A percentile compares a stretch with the other conserved stretches of the same genome.
phyloP scores from a whole-genome alignment of 2,329 filamentous ascomycete genomes.

The Zasmidium citrigriseum region DNA sequence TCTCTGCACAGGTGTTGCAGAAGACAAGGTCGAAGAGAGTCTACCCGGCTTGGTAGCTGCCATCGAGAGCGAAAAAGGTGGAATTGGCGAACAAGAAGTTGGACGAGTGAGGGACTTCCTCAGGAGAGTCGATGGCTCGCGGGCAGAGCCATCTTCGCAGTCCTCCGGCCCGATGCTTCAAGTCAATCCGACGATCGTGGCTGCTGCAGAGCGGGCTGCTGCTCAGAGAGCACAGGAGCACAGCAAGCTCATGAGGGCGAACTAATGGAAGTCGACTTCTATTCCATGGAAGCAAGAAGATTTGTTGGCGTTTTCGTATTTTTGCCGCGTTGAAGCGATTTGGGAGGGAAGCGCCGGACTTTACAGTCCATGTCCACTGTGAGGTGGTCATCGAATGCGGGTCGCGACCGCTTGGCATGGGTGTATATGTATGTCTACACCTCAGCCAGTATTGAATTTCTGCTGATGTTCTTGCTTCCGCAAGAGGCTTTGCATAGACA shows the following conservation, averaged over 20 bases:
- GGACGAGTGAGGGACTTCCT: conserved; percentile 77
- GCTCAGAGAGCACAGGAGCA: conserved; percentile 4
- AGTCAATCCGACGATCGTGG: conserved; percentile 14
- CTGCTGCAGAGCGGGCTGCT: conserved; percentile 10
- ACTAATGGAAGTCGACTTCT: background rate
- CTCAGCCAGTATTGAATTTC: too few relatives aligned
- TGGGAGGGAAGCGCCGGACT: background rate
- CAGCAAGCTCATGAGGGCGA: background rate
- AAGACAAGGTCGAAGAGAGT: conserved; percentile 76
- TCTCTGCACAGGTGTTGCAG: conserved; percentile 78
- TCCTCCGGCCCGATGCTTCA: conserved; percentile 5
- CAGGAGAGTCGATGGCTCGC: conserved; percentile 67
- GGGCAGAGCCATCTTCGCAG: background rate
- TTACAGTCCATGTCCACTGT: too few relatives aligned
- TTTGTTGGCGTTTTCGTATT: background rate
- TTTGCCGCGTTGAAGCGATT: background rate
- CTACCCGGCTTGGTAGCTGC: conserved; percentile 80
- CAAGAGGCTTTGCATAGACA: too few relatives aligned
- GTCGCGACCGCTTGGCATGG: too few relatives aligned
- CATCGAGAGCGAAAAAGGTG: conserved; percentile 74
- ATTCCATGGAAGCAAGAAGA: background rate
- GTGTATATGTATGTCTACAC: too few relatives aligned
- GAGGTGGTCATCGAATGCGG: too few relatives aligned
- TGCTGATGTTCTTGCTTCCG: too few relatives aligned
- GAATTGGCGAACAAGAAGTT: conserved; percentile 56